Percentiles rank a stretch among this genome's conserved stretches.
Evolutionary conservation across 2,329 filamentous ascomycete species (phyloP).

Genomic region (Nothophoma quercina): DNA sequence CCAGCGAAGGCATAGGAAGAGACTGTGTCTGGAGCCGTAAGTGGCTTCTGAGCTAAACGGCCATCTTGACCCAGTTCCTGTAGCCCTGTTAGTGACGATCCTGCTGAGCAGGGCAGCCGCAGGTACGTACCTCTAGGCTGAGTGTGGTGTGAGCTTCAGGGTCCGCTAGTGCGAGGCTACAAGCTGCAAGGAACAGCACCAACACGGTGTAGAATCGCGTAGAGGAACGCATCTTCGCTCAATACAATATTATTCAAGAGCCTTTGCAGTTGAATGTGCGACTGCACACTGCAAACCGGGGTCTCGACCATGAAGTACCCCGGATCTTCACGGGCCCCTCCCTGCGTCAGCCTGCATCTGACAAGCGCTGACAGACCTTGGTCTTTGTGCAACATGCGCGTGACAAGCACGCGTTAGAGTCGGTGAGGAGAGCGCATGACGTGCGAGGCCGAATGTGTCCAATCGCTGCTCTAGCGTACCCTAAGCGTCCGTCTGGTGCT

Average conservation of each 20-base stretch:
- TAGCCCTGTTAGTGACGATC: neutral
- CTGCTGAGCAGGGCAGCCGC: neutral
- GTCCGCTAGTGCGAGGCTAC: conserved; percentile 1
- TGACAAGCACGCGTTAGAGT: conserved; percentile 6
- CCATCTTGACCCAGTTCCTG: neutral
- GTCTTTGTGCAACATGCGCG: conserved; percentile 12
- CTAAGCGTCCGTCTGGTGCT: neutral
- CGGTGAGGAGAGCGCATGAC: neutral
- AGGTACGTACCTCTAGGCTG: neutral
- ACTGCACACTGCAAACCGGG: neutral
- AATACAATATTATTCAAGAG: neutral
- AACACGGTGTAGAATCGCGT: neutral
- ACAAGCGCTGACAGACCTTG: conserved; percentile 9
- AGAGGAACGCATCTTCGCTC: conserved; percentile 1
- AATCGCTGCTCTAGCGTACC: conserved; percentile 7
- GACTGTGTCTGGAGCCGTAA: neutral
- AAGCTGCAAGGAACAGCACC: conserved; percentile 2
- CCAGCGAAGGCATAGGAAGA: neutral
- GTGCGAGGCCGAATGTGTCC: neutral
- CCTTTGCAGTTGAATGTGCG: neutral
- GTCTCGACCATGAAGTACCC: conserved; percentile 15
- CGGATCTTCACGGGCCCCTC: conserved; percentile 12
- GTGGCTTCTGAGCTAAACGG: neutral
- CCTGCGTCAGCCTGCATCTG: conserved; percentile 16
- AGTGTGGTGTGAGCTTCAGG: conserved; percentile 2